Base-by-base conservation (phyloP, 306 rosid species). In the Pyrus communis region DNA sequence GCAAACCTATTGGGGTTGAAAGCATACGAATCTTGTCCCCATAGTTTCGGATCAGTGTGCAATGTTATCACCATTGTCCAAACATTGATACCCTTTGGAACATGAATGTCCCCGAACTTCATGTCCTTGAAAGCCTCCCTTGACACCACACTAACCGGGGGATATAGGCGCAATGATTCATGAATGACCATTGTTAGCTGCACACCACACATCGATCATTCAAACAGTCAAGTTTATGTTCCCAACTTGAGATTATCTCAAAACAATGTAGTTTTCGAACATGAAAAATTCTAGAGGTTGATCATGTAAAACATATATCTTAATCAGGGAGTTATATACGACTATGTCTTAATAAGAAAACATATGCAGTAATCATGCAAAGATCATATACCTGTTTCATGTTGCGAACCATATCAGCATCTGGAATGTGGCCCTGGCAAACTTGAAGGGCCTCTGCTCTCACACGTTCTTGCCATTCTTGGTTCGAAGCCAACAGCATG, bases 401-500 rank as follows among this genome's bases (percentile, higher is more conserved):
- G 75, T 83, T 82, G 23, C 66, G 75, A 21, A 87, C 79, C 89
- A 85, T 85, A 40, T 81, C 78, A 33, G 49, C 60, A 73, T 81
- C 79, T 11, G 86, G 91, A 19, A 31, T 70, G 2, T 54, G 68
- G 14, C 81, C 82, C 7, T 21, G 62, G 65, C 84, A 85, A 72
- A 83, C 73, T 70, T 81, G 63, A 15, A 43, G 57, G 40, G 58
- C 84, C 83, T 85, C 87, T 0, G 15, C 79, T 75, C 89, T 82
- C 52, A 79, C 83, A 25, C 85, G 85, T 42, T 77, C 75, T 33
- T 81, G 91, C 89, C 91, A 88, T 31, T 74, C 82, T 79, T 65
- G 87, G 61, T 85, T 83, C 38, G 82, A 71, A 38, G 91, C 91
- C 70, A 85, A 65, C 59, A 88, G 67, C 84, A 88, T 79, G 69